Evolutionary conservation across 2,329 filamentous ascomycete genomes (phyloP).

Genomic region (Bipolaris bicolor): DNA sequence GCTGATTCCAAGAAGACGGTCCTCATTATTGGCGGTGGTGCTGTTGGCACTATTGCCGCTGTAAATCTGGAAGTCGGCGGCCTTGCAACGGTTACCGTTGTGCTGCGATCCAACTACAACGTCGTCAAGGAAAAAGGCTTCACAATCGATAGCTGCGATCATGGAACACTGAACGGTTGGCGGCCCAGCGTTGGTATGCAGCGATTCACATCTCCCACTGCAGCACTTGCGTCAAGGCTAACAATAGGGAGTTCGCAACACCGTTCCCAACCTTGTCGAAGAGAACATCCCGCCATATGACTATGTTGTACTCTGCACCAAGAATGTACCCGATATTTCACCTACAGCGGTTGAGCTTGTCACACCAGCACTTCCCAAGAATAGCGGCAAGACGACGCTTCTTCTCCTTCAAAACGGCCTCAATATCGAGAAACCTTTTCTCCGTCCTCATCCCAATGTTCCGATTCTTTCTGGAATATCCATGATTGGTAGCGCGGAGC

Average conservation of each 20-base stretch:
- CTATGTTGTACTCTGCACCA: slow-evolving; percentile 64
- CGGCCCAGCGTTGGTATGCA: slow-evolving; percentile 53
- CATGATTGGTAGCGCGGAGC: slow-evolving; percentile 60
- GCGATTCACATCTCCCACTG: not conserved
- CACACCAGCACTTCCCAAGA: slow-evolving; percentile 57
- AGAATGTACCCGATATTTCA: slow-evolving; percentile 62
- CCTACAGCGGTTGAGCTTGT: slow-evolving; percentile 59
- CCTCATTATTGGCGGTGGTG: slow-evolving; percentile 62
- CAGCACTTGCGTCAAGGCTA: not conserved
- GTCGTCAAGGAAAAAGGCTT: slow-evolving; percentile 58
- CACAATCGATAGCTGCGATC: slow-evolving; percentile 61
- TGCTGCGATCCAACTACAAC: slow-evolving; percentile 63
- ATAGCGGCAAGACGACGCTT: slow-evolving; percentile 58
- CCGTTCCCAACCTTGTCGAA: slow-evolving; percentile 55
- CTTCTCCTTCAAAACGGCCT: slow-evolving; percentile 67
- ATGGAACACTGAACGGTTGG: slow-evolving; percentile 59
- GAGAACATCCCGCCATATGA: slow-evolving; percentile 54
- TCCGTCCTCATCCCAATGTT: slow-evolving; percentile 59
- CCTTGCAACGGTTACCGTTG: slow-evolving; percentile 59
- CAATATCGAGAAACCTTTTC: slow-evolving; percentile 65
- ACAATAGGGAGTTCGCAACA: slow-evolving; percentile 52
- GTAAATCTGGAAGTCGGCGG: slow-evolving; percentile 60
- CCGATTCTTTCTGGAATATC: slow-evolving; percentile 61
- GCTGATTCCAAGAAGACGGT: slow-evolving; percentile 47
- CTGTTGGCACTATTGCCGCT: slow-evolving; percentile 63